Percentiles rank a stretch among this genome's conserved stretches.
phyloP scores from a whole-genome alignment of 2,329 filamentous ascomycete species.

The Penicillium freii region DNA sequence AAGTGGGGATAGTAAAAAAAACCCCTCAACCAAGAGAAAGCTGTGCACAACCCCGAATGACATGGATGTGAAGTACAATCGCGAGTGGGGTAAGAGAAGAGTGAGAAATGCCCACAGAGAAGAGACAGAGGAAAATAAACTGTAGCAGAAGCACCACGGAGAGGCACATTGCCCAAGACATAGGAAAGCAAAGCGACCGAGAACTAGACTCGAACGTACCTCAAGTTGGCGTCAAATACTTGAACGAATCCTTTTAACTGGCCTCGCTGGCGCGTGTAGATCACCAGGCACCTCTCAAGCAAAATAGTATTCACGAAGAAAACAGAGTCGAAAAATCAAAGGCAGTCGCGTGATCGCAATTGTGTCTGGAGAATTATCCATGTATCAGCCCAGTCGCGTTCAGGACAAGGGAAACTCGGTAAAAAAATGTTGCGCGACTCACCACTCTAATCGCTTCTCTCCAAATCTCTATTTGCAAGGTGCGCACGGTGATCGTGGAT shows the following conservation, averaged over 20 bases:
- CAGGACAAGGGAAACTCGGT: background rate
- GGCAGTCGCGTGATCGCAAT: slow-evolving; percentile 10
- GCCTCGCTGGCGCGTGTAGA: background rate
- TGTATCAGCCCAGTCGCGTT: slow-evolving; percentile 6
- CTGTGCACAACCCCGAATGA: too few species aligned
- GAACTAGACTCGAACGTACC: background rate
- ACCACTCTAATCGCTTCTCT: slow-evolving; percentile 32
- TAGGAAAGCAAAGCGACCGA: background rate
- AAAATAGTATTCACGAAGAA: background rate
- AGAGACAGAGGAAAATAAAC: background rate
- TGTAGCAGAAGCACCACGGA: background rate
- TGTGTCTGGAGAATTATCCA: background rate
- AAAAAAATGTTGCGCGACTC: slow-evolving; percentile 20
- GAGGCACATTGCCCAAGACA: background rate
- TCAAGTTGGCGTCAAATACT: background rate
- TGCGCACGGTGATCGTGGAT: slow-evolving; percentile 26
- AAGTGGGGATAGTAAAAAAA: background rate
- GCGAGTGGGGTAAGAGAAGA: background rate
- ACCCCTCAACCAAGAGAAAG: background rate
- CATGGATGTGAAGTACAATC: background rate
- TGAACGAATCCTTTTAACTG: background rate
- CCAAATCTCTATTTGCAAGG: slow-evolving; percentile 27
- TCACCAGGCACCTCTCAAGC: background rate
- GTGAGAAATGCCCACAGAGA: background rate
- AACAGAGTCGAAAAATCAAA: background rate